phyloP scores from a whole-genome alignment of 139 green algal genomes.

The Astrephomene gubernaculifera region DNA sequence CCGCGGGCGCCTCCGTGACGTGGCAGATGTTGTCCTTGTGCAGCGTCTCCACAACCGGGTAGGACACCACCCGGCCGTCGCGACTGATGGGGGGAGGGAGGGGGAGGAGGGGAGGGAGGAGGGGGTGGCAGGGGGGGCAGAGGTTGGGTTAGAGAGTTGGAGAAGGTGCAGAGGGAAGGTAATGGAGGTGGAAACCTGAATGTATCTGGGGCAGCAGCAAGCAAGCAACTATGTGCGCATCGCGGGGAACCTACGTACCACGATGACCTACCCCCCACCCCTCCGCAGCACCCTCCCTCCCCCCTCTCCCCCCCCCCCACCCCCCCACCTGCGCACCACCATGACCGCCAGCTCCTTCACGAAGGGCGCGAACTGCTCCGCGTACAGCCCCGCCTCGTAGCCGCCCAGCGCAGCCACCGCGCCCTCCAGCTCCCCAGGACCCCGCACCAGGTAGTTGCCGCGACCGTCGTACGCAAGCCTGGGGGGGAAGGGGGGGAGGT shows the following conservation, averaged over 20 bases:
- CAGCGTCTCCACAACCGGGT: slow-evolving; percentile 95
- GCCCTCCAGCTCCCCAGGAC: slow-evolving; percentile 60
- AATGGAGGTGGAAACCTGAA: no score
- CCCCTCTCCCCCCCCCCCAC: neutral
- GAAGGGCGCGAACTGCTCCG: slow-evolving; percentile 94
- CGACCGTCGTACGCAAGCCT: slow-evolving; percentile 94
- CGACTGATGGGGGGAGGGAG: slow-evolving; percentile 15
- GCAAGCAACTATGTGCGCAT: no score
- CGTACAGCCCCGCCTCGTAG: slow-evolving; percentile 89
- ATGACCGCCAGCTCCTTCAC: slow-evolving; percentile 85
- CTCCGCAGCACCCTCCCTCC: neutral
- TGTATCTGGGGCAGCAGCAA: no score
- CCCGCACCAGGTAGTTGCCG: slow-evolving; percentile 89
- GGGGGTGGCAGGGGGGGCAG: neutral
- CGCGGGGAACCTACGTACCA: no score
- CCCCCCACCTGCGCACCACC: slow-evolving; percentile 64
- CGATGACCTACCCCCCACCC: neutral
- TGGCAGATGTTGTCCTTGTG: slow-evolving; percentile 95
- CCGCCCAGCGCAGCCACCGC: slow-evolving; percentile 83
- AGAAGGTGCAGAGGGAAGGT: neutral
- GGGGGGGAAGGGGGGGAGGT: neutral
- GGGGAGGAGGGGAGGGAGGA: neutral
- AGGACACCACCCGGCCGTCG: slow-evolving; percentile 72
- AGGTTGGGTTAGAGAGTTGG: neutral
- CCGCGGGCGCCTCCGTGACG: slow-evolving; percentile 91